These are phyloP conservation scores for Cytidiella melzeri DNA, from an alignment of 768 basidiomycete species.

Conservation along the genomic window DNA sequence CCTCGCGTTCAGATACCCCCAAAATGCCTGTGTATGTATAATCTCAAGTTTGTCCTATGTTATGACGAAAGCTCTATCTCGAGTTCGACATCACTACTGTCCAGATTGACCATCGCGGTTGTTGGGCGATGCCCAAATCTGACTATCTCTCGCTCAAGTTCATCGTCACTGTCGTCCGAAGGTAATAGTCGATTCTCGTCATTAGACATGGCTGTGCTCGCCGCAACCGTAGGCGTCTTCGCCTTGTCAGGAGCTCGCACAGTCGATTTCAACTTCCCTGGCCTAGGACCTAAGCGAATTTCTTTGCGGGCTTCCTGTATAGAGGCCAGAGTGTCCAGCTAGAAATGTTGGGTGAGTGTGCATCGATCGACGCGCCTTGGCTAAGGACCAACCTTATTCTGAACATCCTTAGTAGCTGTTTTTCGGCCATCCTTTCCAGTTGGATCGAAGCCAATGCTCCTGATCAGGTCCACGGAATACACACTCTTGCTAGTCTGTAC, in stretches of 20 bases:
- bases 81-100: conserved; percentile 19
- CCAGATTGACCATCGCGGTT: conserved; percentile 19
- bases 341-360: not conserved
- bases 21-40: too few species aligned
- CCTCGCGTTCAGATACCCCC: too few species aligned
- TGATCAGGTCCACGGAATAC: conserved; percentile 64
- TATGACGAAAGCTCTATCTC: too few species aligned
- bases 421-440: conserved; percentile 45
- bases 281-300: conserved; percentile 55
- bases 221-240: conserved; percentile 26
- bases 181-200: conserved; percentile 11
- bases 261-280: conserved; percentile 42
- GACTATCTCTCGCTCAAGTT: conserved; percentile 25
- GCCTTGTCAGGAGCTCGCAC: conserved; percentile 54
- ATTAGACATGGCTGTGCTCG: conserved; percentile 1
- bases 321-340: conserved; percentile 55
- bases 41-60: too few species aligned
- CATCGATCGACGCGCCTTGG: not conserved
- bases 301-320: conserved; percentile 44
- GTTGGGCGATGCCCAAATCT: conserved; percentile 9
- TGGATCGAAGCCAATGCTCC: conserved; percentile 77
- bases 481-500: conserved; percentile 32
- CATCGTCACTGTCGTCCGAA: conserved; percentile 23
- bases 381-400: conserved; percentile 48
- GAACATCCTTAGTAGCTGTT: conserved; percentile 31